Evolutionary conservation across 257 asterid species (phyloP).

Genomic region (Lantana camara): DNA sequence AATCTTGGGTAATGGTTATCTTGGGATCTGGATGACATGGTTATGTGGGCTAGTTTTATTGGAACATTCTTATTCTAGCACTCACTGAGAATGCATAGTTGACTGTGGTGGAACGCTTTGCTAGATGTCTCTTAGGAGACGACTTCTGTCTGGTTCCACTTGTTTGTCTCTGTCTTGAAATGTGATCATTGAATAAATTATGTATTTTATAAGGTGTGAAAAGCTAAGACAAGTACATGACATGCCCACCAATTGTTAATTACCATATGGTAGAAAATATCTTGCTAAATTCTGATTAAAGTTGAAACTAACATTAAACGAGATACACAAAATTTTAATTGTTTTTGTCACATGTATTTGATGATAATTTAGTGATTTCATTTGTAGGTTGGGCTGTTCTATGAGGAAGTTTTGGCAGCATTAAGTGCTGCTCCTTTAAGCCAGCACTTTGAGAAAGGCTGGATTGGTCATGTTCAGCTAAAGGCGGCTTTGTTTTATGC

Average conservation of each 20-base stretch:
- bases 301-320: not conserved
- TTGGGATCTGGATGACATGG: slow-evolving; percentile 14
- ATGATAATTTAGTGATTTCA: slow-evolving; percentile 24
- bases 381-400: slow-evolving; percentile 79
- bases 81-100: not conserved
- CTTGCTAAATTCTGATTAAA: slow-evolving; percentile 18
- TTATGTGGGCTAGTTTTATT: not conserved
- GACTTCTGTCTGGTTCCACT: not conserved
- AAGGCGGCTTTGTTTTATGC: slow-evolving; percentile 92
- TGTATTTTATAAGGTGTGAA: slow-evolving; percentile 10
- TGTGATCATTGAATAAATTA: slow-evolving; percentile 5
- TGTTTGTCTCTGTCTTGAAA: not conserved
- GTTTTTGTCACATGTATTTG: slow-evolving; percentile 11
- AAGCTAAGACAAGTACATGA: slow-evolving; percentile 20
- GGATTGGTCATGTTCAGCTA: slow-evolving; percentile 90
- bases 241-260: slow-evolving; percentile 3
- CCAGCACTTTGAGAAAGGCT: slow-evolving; percentile 91
- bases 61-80: not conserved
- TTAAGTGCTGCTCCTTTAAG: slow-evolving; percentile 69
- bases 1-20: slow-evolving; percentile 1
- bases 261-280: slow-evolving; percentile 18
- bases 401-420: slow-evolving; percentile 92
- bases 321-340: not conserved
- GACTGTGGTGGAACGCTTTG: not conserved
- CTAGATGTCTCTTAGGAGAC: slow-evolving; percentile 6